Conservation (phyloP, 768 basidiomycete genomes). For the Omphalotus guepiniiformis region DNA sequence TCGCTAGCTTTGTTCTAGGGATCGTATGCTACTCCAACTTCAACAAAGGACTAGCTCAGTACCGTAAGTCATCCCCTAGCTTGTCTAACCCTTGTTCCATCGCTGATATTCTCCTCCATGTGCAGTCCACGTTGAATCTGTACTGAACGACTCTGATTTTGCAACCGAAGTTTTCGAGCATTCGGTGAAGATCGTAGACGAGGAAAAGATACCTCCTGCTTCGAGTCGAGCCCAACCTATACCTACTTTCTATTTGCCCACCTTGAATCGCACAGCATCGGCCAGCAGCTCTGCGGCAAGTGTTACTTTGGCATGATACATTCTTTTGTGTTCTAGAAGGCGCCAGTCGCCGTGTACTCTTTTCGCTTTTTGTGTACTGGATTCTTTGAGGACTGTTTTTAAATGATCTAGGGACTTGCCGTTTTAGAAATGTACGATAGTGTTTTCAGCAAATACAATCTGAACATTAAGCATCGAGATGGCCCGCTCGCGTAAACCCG, state of each 20-base stretch:
- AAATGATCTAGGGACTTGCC: no score
- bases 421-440: no score
- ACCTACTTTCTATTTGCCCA: slow-evolving; percentile 11
- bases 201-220: slow-evolving; percentile 4
- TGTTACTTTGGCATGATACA: no score
- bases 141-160: slow-evolving; percentile 20
- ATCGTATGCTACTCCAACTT: slow-evolving; percentile 50
- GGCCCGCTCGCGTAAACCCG: no score
- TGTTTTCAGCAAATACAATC: no score
- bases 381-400: no score
- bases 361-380: no score
- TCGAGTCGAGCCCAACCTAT: slow-evolving; percentile 2
- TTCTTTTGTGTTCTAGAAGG: no score
- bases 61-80: slow-evolving; percentile 35
- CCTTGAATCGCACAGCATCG: slow-evolving; percentile 17
- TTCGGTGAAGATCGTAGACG: slow-evolving; percentile 14
- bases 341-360: no score
- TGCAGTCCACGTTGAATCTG: slow-evolving; percentile 16
- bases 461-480: no score
- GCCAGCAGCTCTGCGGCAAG: not conserved
- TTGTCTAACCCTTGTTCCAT: not conserved
- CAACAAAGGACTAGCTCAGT: slow-evolving; percentile 50
- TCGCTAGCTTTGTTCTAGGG: slow-evolving; percentile 39
- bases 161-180: slow-evolving; percentile 16
- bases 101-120: not conserved